These are phyloP conservation scores for Suhomyces choctaworum DNA, from an alignment of 1,139 yeast genomes.

Conservation along the genomic window DNA sequence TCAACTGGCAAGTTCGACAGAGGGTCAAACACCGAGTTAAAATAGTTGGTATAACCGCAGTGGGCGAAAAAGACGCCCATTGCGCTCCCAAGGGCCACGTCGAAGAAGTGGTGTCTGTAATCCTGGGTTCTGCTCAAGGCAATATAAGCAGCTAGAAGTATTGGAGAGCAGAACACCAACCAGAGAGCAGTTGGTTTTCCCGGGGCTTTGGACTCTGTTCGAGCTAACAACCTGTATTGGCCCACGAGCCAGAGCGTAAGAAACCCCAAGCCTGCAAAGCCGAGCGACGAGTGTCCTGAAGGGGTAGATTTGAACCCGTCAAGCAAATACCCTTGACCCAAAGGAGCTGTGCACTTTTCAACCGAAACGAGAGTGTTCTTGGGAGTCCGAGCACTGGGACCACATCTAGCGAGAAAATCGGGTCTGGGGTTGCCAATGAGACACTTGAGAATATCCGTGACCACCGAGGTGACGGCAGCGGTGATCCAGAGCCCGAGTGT, in stretches of 20 bases:
- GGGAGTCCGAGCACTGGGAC: constrained; percentile 16
- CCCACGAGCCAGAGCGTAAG: constrained; percentile 37
- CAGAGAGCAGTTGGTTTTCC: constrained; percentile 8
- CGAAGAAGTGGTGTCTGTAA: constrained; percentile 47
- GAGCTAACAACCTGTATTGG: constrained; percentile 17
- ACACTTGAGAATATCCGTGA: constrained; percentile 26
- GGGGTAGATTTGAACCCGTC: constrained; percentile 85
- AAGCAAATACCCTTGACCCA: constrained; percentile 50
- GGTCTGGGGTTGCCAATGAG: constrained; percentile 31
- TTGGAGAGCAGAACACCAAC: constrained; percentile 20
- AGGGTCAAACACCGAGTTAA: constrained; percentile 13
- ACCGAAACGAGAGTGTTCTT: constrained; percentile 18
- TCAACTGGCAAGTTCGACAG: constrained; percentile 15
- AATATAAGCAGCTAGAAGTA: constrained; percentile 46
- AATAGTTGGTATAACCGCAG: constrained; percentile 18
- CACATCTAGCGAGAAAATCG: constrained; percentile 27
- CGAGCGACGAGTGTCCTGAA: constrained; percentile 73
- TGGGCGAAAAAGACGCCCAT: constrained; percentile 28
- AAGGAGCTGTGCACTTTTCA: constrained; percentile 40
- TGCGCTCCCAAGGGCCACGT: constrained; percentile 37
- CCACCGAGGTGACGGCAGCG: constrained; percentile 34
- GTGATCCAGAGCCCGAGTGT: constrained; percentile 19
- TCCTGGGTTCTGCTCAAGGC: constrained; percentile 45
- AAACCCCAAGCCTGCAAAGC: constrained; percentile 68
- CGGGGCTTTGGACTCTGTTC: constrained; percentile 4